Percentiles rank a stretch among this genome's conserved stretches.
Conservation (phyloP, 2,329 filamentous ascomycete genomes). For the Pyrenochaeta sp. region DNA sequence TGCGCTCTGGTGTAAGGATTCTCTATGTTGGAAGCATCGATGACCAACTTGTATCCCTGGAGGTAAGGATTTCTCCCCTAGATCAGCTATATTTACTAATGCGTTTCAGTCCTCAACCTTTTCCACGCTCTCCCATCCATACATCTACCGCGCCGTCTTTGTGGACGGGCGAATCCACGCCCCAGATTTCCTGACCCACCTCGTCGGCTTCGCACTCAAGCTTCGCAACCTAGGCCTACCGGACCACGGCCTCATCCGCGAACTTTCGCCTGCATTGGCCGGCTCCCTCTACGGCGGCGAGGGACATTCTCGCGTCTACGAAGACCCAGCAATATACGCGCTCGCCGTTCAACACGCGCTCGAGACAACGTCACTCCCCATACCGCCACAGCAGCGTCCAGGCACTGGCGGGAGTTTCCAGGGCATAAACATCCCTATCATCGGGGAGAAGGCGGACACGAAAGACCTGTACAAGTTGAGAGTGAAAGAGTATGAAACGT, state of each 20-base stretch:
- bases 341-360: slow-evolving; percentile 57
- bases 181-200: slow-evolving; percentile 90
- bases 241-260: slow-evolving; percentile 91
- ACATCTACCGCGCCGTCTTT: slow-evolving; percentile 95
- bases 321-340: slow-evolving; percentile 85
- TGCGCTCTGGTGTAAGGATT: slow-evolving; percentile 81
- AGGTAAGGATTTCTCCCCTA: too few relatives aligned
- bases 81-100: slow-evolving; percentile 16
- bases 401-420: slow-evolving; percentile 32
- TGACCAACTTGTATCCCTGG: slow-evolving; percentile 92
- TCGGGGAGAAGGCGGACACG: slow-evolving; percentile 32
- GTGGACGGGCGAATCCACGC: slow-evolving; percentile 92
- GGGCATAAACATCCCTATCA: slow-evolving; percentile 42
- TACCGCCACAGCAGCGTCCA: slow-evolving; percentile 26
- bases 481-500: slow-evolving; percentile 42
- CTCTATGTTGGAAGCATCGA: slow-evolving; percentile 95
- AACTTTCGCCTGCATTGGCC: slow-evolving; percentile 85
- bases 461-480: slow-evolving; percentile 37
- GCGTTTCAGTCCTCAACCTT: slow-evolving; percentile 83
- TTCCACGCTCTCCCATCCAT: slow-evolving; percentile 83
- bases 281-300: slow-evolving; percentile 91
- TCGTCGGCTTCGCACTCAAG: slow-evolving; percentile 92
- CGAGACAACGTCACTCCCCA: slow-evolving; percentile 53
- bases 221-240: slow-evolving; percentile 90
- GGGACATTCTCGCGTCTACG: slow-evolving; percentile 92